Conservation (phyloP, 2,329 filamentous ascomycete species). For the Pseudocercospora fijiensis region DNA sequence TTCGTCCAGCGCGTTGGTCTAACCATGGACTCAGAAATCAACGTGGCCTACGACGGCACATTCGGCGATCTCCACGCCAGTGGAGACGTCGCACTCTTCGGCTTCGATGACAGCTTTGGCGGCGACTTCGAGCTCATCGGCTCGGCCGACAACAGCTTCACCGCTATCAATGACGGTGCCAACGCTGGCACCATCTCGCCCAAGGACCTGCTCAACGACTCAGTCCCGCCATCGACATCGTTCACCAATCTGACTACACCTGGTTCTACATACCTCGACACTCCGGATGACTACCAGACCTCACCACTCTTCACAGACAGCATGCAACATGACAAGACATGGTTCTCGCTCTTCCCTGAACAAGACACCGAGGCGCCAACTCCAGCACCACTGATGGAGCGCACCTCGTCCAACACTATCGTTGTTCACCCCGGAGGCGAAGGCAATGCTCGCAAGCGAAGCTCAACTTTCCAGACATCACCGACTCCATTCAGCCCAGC, state of each 20-base stretch:
- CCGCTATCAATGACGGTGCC: slow-evolving; percentile 44
- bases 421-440: slow-evolving; percentile 41
- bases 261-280: slow-evolving; percentile 69
- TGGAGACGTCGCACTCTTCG: slow-evolving; percentile 33
- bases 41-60: slow-evolving; percentile 49
- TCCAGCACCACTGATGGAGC: slow-evolving; percentile 42
- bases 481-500: slow-evolving; percentile 41
- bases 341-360: slow-evolving; percentile 73
- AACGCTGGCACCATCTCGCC: slow-evolving; percentile 70
- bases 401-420: slow-evolving; percentile 41
- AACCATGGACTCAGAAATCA: slow-evolving; percentile 43
- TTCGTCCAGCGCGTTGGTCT: slow-evolving; percentile 25
- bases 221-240: slow-evolving; percentile 76
- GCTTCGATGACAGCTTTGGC: slow-evolving; percentile 25
- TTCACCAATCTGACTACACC: slow-evolving; percentile 85
- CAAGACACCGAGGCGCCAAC: slow-evolving; percentile 32
- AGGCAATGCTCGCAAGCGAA: slow-evolving; percentile 36
- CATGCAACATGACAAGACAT: slow-evolving; percentile 59
- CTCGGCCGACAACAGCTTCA: slow-evolving; percentile 42
- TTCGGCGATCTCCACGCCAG: slow-evolving; percentile 44
- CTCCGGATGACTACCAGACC: slow-evolving; percentile 72
- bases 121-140: slow-evolving; percentile 31
- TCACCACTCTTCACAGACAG: slow-evolving; percentile 70
- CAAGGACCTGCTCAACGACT: slow-evolving; percentile 74
- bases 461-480: slow-evolving; percentile 37